Evolutionary conservation across 2,329 filamentous ascomycete species (phyloP), one percentile per base, ranked within the genome.

Genomic region (Albifimbria verrucaria): DNA sequence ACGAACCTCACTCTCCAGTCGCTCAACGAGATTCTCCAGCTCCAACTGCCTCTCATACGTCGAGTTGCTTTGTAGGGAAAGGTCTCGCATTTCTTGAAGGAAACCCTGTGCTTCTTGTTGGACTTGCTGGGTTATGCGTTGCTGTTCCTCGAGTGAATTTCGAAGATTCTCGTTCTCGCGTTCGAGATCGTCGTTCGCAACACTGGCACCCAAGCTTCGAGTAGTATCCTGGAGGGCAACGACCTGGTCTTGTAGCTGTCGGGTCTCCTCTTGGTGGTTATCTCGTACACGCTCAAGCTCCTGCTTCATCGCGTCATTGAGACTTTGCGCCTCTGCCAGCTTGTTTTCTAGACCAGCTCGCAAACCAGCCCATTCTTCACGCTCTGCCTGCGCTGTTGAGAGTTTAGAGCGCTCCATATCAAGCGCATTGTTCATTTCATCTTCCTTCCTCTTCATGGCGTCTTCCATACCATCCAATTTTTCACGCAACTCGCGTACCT

Each of bases 121-220:
- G 26, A 97, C 94, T 63, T 96, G 89, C 56, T 95, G 88, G 0
- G 92, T 96, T 2, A 94, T 82, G 53, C 88, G 81, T 60, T 91
- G 87, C 68, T 97, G 93, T 57, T 92, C 81, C 50, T 77, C 74
- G 21, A 93, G 72, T 25, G 87, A 81, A 32, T 72, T 69, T 57
- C 88, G 83, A 21, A 92, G 72, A 43, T 83, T 82, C 52, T 87
- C 80, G 62, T 97, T 89, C 63, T 90, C 87, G 45, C 76, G 77
- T 63, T 84, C 80, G 54, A 87, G 73, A 47, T 88, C 84, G 2
- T 74, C 63, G 60, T 86, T 77, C 36, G 66, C 73, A 4, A 61
- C 65, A 25, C 60, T 68, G 20, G 61, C 62, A 20, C 57, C 58
- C 23, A 58, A 50, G 21, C 53, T 58, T 26, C 59, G 55, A 2